A percentile compares a stretch with the other conserved stretches of the same genome.
phyloP scores from a whole-genome alignment of 73 alveolate genomes.

The Stentor roeselii region DNA sequence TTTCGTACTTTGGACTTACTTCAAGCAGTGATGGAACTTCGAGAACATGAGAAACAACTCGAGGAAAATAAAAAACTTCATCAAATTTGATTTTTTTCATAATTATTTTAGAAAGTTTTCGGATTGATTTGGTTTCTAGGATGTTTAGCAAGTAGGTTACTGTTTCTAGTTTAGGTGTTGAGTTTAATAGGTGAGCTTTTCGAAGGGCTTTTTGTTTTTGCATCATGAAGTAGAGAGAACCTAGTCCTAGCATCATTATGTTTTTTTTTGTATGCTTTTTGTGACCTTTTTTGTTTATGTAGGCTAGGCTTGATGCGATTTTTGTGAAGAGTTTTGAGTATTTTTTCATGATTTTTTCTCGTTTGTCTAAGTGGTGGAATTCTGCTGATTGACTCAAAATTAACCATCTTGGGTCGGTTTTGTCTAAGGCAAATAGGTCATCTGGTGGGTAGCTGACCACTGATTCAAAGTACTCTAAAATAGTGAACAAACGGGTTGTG shows the following conservation, averaged over 20 bases:
- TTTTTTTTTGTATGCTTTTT: neutral
- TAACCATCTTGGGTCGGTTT: no score
- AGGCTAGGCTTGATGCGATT: neutral
- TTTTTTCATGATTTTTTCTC: neutral
- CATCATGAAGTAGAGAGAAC: neutral
- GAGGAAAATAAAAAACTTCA: slow-evolving; percentile 21
- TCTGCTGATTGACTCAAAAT: no score
- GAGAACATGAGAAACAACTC: slow-evolving; percentile 14
- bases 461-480: no score
- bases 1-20: no score
- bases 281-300: neutral
- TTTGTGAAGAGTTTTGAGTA: neutral
- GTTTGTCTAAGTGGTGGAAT: no score
- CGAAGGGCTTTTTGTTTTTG: neutral
- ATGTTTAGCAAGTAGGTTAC: slow-evolving; percentile 31
- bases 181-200: neutral
- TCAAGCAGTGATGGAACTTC: no score
- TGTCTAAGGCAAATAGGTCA: no score
- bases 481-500: no score
- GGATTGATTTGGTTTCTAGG: slow-evolving; percentile 23
- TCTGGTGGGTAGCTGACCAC: no score
- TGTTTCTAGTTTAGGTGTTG: neutral
- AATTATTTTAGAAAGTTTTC: slow-evolving; percentile 25
- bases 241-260: neutral
- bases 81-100: slow-evolving; percentile 10